Evolutionary conservation across 2,329 filamentous ascomycete species (phyloP), one percentile per base, ranked within the genome.

Genomic region (Xenosphaeropsis pyriputrescens): DNA sequence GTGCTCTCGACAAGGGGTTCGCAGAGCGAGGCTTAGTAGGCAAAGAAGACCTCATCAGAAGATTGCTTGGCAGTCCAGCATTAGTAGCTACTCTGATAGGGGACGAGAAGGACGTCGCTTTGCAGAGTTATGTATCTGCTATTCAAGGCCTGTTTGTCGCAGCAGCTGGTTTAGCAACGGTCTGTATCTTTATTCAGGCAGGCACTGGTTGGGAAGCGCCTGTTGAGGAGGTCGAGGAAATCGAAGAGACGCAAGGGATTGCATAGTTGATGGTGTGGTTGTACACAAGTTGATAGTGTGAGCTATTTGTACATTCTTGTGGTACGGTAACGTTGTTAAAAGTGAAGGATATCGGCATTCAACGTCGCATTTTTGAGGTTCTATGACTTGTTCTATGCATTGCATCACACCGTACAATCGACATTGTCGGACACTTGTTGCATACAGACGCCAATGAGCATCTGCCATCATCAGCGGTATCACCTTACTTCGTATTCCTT

Each of bases 1-100:
- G 35, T 2, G 36, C 29, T 4, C 39, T 56, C 1, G 52, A 65
- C 5, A 57, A 56, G 34, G 58, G 57, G 0, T 54, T 62, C 41
- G n/a, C 54, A 37, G 43, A 60, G 42, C 30, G 49, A 12, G 48
- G 45, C 0, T 15, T 52, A 29, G 37, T 43, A 18, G 47, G 44
- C 1, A 47, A 45, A 36, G 59, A 55, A 2, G 57, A 64, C 1
- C 53, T 79, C 14, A 60, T 76, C 2, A 58, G 68, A n/a, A 61
- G 60, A 36, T 53, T 79, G 11, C 48, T 77, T 8, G 75, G 74
- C 0, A 74, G 69, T 45, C 75, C 75, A 2, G 70, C 65, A 1
- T 50, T 73, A 12, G 72, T 76, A 1, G 53, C 57, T 19, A 50
- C 49, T 9, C 46, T 79, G 32, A 44, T 57, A 0, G 72, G 70